Percentiles rank a stretch among this genome's conserved stretches.
These are phyloP conservation scores for Actinidia chinensis DNA, from an alignment of 179 eudicot genomes.

Conservation along the genomic window DNA sequence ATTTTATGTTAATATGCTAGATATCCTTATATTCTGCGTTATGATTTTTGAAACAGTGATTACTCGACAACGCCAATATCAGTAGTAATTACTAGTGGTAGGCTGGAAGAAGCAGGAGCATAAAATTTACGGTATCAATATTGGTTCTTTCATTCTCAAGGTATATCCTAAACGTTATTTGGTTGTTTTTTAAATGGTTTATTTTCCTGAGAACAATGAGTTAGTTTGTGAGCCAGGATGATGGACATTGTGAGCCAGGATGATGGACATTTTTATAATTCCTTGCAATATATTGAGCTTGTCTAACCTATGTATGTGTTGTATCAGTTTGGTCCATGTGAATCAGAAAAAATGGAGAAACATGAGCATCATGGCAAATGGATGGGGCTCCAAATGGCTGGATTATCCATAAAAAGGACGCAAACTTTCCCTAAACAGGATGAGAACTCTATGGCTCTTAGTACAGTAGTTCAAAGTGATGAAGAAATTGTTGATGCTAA, in stretches of 20 bases:
- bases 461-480: constrained; percentile 55
- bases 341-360: constrained; percentile 97
- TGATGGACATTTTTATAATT: neutral
- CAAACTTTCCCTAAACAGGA: constrained; percentile 53
- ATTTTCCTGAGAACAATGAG: neutral
- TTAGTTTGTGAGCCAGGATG: neutral
- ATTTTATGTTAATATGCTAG: no score
- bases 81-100: no score
- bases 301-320: neutral
- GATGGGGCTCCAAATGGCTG: constrained; percentile 76
- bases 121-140: no score
- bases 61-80: no score
- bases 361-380: constrained; percentile 90
- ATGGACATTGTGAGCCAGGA: neutral
- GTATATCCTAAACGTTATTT: constrained; percentile 10
- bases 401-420: constrained; percentile 63
- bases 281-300: neutral
- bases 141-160: no score
- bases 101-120: no score
- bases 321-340: constrained; percentile 10
- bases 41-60: no score
- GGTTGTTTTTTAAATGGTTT: constrained; percentile 1
- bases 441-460: constrained; percentile 51
- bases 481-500: constrained; percentile 62
- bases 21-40: no score